These are phyloP conservation scores for Pterulicium gracile DNA, from an alignment of 1,284 basidiomycete genomes.

Conservation along the genomic window DNA sequence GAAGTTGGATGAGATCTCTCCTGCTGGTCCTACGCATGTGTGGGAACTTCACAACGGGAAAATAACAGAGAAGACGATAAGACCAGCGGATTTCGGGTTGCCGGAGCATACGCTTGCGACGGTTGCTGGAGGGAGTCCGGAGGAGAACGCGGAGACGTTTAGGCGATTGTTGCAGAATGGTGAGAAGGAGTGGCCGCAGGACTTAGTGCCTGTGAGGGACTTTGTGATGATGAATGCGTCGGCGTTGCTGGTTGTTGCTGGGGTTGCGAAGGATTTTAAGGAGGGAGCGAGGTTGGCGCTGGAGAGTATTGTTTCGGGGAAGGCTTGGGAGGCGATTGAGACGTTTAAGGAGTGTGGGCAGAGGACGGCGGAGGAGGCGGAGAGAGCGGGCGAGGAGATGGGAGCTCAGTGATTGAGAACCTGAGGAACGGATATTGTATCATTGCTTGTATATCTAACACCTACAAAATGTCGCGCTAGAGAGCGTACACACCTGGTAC, in stretches of 20 bases:
- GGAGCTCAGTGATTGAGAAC: too few species aligned
- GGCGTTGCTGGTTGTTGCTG: constrained; percentile 74
- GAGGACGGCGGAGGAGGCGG: neutral
- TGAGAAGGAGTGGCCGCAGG: constrained; percentile 32
- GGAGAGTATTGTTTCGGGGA: constrained; percentile 63
- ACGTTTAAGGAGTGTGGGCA: neutral
- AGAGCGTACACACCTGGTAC: too few species aligned
- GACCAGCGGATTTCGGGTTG: constrained; percentile 66
- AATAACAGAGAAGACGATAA: constrained; percentile 39
- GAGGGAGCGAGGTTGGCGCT: constrained; percentile 69
- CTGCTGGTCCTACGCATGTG: constrained; percentile 81
- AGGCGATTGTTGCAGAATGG: constrained; percentile 45
- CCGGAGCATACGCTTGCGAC: constrained; percentile 51
- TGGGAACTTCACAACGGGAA: constrained; percentile 49
- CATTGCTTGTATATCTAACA: too few species aligned
- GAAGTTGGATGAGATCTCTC: constrained; percentile 90
- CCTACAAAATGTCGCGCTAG: too few species aligned
- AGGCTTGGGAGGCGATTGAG: constrained; percentile 61
- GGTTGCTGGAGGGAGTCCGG: constrained; percentile 66
- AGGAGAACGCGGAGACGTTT: constrained; percentile 67
- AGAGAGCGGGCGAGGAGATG: too few species aligned
- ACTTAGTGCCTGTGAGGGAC: constrained; percentile 54
- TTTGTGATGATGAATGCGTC: constrained; percentile 84
- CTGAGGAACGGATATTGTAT: too few species aligned
- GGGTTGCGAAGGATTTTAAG: constrained; percentile 56